Percentiles rank a stretch among this genome's conserved stretches.
Evolutionary conservation across 805 yeast species (phyloP).

Genomic region (Naumovozyma dairenensis): DNA sequence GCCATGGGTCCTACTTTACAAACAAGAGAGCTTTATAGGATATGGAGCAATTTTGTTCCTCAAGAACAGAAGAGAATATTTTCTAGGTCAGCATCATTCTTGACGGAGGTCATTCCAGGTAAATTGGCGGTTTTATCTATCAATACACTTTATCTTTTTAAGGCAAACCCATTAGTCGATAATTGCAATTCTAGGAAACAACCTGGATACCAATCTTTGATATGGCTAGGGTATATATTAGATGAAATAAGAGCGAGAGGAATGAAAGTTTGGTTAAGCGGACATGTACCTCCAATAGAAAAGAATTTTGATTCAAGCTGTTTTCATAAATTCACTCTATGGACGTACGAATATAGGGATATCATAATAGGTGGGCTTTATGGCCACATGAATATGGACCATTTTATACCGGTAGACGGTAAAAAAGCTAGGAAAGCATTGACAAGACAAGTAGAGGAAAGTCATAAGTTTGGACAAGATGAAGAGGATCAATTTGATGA

Average conservation of each 20-base stretch:
- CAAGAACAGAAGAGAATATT: constrained; percentile 68
- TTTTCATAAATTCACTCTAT: constrained; percentile 62
- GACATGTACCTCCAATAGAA: constrained; percentile 81
- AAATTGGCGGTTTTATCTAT: constrained; percentile 70
- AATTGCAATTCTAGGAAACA: constrained; percentile 62
- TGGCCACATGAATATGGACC: constrained; percentile 89
- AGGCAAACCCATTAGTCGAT: constrained; percentile 73
- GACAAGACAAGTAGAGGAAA: constrained; percentile 11
- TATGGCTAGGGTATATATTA: constrained; percentile 69
- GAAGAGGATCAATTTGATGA: constrained; percentile 21
- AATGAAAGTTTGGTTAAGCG: constrained; percentile 80
- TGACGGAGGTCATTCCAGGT: constrained; percentile 70
- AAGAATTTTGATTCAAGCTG: constrained; percentile 70
- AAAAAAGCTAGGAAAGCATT: constrained; percentile 48
- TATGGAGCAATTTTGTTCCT: constrained; percentile 70
- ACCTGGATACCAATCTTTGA: constrained; percentile 69
- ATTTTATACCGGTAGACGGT: constrained; percentile 69
- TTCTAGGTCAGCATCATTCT: constrained; percentile 63
- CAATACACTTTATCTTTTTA: constrained; percentile 66
- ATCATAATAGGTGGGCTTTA: constrained; percentile 72
- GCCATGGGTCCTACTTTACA: constrained; percentile 85
- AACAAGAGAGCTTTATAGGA: constrained; percentile 62
- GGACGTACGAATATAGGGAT: constrained; percentile 79
- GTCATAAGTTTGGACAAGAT: constrained; percentile 3
- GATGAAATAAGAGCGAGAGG: constrained; percentile 62